Conservation (phyloP, 2,329 filamentous ascomycete species). For the Colletotrichum endophyticum region DNA sequence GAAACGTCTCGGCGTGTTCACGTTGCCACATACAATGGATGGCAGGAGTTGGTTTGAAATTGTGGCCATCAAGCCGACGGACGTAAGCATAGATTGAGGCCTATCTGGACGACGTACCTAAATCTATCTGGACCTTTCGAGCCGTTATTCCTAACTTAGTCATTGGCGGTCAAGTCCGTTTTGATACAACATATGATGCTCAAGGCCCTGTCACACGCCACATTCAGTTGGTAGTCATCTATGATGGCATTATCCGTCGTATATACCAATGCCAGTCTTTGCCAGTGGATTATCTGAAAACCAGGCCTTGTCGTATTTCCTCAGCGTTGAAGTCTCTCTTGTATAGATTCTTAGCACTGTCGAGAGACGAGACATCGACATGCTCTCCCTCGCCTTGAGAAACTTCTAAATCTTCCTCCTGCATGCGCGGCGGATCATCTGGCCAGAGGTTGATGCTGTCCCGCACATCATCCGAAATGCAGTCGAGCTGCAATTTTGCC, state of each 20-base stretch:
- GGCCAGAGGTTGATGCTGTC: background rate
- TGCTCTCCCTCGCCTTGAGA: background rate
- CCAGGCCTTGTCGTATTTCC: background rate
- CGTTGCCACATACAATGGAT: background rate
- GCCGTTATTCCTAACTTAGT: fast-evolving
- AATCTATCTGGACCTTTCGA: too few species aligned
- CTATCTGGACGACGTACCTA: background rate
- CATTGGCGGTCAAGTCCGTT: background rate
- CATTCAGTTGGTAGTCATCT: background rate
- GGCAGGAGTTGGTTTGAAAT: background rate
- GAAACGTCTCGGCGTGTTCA: background rate
- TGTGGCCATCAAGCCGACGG: background rate
- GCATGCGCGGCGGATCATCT: background rate
- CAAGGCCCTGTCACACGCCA: background rate
- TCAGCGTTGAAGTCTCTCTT: background rate
- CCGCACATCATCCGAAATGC: background rate
- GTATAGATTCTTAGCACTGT: background rate
- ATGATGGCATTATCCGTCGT: background rate
- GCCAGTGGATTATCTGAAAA: background rate
- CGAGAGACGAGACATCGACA: background rate
- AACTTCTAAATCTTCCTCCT: background rate
- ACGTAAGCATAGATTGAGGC: background rate
- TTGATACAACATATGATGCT: background rate
- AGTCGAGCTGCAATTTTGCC: background rate
- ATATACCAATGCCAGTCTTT: background rate